Conservation (phyloP, 208 protist species). For the Trichomonas vaginalis region DNA sequence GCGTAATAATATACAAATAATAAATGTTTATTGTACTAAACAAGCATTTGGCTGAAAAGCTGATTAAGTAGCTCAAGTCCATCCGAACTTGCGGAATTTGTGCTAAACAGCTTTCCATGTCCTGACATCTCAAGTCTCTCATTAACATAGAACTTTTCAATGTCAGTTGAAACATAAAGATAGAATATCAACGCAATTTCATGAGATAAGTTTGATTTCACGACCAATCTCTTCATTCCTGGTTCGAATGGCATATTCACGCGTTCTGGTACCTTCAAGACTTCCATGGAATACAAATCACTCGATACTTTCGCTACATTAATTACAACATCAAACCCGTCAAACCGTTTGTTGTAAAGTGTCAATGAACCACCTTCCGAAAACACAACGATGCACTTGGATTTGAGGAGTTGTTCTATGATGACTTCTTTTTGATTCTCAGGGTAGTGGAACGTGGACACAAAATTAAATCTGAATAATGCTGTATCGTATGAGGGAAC, state of each 20-base stretch:
- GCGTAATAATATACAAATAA: too few relatives aligned
- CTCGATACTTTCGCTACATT: neutral
- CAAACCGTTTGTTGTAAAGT: neutral
- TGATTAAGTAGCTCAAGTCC: neutral
- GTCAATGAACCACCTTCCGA: neutral
- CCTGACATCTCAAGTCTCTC: neutral
- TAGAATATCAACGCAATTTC: neutral
- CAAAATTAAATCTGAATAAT: neutral
- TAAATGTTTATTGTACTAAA: too few relatives aligned
- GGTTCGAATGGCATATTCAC: neutral
- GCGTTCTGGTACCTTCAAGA: neutral
- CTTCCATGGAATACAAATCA: neutral
- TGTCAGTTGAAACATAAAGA: neutral
- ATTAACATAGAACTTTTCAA: neutral
- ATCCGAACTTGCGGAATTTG: neutral
- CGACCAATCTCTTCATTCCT: neutral
- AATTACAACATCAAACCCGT: neutral
- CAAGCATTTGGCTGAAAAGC: too few relatives aligned
- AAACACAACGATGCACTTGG: neutral
- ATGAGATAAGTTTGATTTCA: neutral
- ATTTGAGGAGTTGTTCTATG: neutral
- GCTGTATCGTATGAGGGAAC: neutral
- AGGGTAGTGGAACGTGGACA: neutral
- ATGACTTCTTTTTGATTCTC: neutral
- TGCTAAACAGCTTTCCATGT: neutral